A percentile compares a stretch with the other conserved stretches of the same genome.
Evolutionary conservation across 2,329 filamentous ascomycete genomes (phyloP).

Genomic region (Blumeria hordei): DNA sequence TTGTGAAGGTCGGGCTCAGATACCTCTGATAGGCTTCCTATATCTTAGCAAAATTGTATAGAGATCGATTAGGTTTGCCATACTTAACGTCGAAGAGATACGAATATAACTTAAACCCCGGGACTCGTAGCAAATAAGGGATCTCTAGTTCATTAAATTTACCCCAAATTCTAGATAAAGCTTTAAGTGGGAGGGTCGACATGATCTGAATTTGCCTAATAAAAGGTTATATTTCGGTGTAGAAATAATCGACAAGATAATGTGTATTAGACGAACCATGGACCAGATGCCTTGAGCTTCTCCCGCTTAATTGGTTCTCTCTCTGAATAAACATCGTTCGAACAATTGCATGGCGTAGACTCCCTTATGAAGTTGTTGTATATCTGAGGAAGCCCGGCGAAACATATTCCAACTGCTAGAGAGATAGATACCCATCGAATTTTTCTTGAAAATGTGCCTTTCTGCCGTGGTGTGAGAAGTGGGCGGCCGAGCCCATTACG

Average conservation of each 20-base stretch:
- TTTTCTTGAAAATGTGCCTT: too few species aligned
- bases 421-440: background rate
- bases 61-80: slow-evolving; percentile 4
- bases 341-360: too few species aligned
- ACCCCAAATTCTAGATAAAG: slow-evolving; percentile 46
- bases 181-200: slow-evolving; percentile 49
- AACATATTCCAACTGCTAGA: background rate
- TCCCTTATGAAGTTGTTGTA: too few species aligned
- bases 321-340: too few species aligned
- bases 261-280: too few species aligned
- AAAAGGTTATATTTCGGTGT: background rate
- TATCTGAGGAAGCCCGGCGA: slow-evolving; percentile 4
- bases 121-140: slow-evolving; percentile 44
- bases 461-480: too few species aligned
- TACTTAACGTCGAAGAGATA: slow-evolving; percentile 50
- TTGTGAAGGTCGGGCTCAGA: slow-evolving; percentile 67
- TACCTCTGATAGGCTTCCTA: slow-evolving; percentile 50
- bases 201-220: slow-evolving; percentile 44
- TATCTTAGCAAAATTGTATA: slow-evolving; percentile 5
- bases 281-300: too few species aligned
- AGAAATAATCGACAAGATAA: too few species aligned
- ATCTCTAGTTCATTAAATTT: slow-evolving; percentile 50
- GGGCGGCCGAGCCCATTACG: too few species aligned
- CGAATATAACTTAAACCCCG: slow-evolving; percentile 51
- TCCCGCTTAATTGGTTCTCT: too few species aligned